Conservation (phyloP, 2,329 filamentous ascomycete species). For the Dichotomopilus funicola region DNA sequence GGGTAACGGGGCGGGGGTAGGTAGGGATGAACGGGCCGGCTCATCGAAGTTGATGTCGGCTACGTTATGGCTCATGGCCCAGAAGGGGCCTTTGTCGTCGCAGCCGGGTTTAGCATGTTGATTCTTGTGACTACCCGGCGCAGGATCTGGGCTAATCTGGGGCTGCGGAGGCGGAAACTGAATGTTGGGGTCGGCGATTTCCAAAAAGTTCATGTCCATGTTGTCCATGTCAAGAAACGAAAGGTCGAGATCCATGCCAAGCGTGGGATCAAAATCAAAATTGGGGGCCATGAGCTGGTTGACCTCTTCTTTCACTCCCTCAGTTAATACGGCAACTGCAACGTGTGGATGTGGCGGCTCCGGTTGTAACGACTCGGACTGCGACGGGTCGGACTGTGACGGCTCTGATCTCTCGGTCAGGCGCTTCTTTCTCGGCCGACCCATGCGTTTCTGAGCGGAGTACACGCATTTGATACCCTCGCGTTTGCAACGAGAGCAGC, state of each 20-base stretch:
- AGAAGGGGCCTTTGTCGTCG: constrained; percentile 8
- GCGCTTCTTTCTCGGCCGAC: constrained; percentile 54
- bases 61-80: constrained; percentile 12
- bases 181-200: constrained; percentile 30
- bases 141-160: neutral
- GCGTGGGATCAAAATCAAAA: constrained; percentile 20
- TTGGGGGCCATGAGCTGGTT: constrained; percentile 12
- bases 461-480: constrained; percentile 55
- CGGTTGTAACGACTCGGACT: no score
- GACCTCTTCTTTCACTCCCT: constrained; percentile 2
- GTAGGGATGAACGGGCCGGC: neutral
- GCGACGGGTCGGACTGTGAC: no score
- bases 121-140: constrained; percentile 1
- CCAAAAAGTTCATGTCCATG: constrained; percentile 32
- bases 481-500: constrained; percentile 52
- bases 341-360: neutral
- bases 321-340: neutral
- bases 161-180: constrained; percentile 10
- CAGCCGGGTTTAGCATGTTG: constrained; percentile 2
- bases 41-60: constrained; percentile 19
- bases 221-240: constrained; percentile 31
- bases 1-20: constrained; percentile 1
- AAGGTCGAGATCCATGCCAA: constrained; percentile 29
- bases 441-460: constrained; percentile 61
- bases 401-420: constrained; percentile 27